Evolutionary conservation across 345 rosid species (phyloP), one percentile per base, ranked within the genome.

Genomic region (Microcos paniculata): DNA sequence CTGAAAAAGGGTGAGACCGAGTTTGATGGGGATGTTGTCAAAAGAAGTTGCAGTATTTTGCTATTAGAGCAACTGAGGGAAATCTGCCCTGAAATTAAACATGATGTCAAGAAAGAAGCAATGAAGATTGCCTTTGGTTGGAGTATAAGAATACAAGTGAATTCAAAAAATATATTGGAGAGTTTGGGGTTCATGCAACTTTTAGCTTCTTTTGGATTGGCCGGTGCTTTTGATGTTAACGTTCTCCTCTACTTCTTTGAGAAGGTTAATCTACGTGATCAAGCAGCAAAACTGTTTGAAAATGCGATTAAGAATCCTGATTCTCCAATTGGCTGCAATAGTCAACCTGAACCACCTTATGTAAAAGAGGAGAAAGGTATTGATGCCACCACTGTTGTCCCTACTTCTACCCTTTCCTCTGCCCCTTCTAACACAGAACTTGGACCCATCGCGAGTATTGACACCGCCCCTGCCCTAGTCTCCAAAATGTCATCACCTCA

Each of bases 111-210:
- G 68, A 66, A 84, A 58, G 81, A 55, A 66, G 87, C 81, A 45
- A 30, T 55, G 75, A 58, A 70, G 31, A 52, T 84, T 46, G 83
- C 84, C 21, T 5, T 13, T 23, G 69, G 55, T 71, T 82, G 79
- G 84, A 75, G 56, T 33, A 48, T 49, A 23, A 80, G 73, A 75
- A 45, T 86, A 79, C 66, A n/a, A 15, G 40, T 35, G 40, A 35
- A 35, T 35, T 35, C 40, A 35, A 7, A 7, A 7, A 38, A 83
- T 67, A 18, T 28, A 35, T 55, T 63, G 30, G 82, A 80, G 71
- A 76, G 80, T 15, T 48, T 82, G 76, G 87, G 83, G 46, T 74
- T 82, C 79, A 70, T 84, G 77, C 59, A 1, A 28, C 81, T 84
- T 56, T 28, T 84, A 65, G 82, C 57, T 63, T 66, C 78, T 15